Evolutionary conservation across 202 grass and related monocot species (phyloP).

Genomic region (Sporobolus alterniflorus): DNA sequence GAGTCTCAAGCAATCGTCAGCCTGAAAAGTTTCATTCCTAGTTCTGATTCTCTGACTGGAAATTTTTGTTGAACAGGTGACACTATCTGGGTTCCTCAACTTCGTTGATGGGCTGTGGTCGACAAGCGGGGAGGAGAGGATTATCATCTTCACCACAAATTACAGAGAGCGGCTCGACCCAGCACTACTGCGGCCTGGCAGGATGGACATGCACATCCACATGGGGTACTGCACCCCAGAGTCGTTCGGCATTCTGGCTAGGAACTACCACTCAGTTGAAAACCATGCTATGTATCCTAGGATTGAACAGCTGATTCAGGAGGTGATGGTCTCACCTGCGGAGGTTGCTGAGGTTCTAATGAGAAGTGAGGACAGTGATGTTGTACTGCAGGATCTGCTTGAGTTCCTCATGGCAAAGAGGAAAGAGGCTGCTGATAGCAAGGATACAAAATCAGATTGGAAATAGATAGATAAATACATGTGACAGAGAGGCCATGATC

Average conservation of each 20-base stretch:
- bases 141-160: conserved; percentile 92
- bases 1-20: no score
- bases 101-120: conserved; percentile 93
- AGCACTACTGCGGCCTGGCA: conserved; percentile 73
- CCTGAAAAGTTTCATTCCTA: no score
- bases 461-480: no score
- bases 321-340: conserved; percentile 71
- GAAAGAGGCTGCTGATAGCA: background rate
- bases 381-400: conserved; percentile 47
- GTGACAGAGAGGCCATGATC: no score
- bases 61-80: no score
- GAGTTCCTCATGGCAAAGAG: conserved; percentile 35
- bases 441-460: conserved; percentile 3
- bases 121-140: conserved; percentile 73
- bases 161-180: conserved; percentile 85
- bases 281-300: conserved; percentile 50
- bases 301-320: conserved; percentile 52
- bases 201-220: conserved; percentile 98
- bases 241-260: conserved; percentile 59
- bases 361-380: conserved; percentile 55
- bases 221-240: conserved; percentile 75
- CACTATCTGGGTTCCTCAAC: conserved; percentile 84
- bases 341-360: conserved; percentile 80
- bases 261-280: conserved; percentile 64
- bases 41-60: no score